Evolutionary conservation across 75 land plant species (phyloP).

Genomic region (Picea sitchensis): DNA sequence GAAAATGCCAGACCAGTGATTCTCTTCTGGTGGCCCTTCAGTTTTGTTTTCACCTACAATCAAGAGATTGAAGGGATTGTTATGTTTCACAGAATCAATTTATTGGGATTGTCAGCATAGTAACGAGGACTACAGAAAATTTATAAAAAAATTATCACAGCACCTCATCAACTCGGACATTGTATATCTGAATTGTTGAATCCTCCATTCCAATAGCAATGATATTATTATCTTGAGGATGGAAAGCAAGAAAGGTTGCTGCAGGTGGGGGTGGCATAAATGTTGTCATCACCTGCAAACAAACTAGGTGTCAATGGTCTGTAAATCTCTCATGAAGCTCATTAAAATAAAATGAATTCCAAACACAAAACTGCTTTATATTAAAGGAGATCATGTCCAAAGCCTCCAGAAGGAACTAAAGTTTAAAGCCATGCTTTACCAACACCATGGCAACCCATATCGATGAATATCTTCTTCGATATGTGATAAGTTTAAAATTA

Average conservation of each 20-base stretch:
- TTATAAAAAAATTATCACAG: not conserved
- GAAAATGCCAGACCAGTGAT: conserved; percentile 77
- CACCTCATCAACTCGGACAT: conserved; percentile 52
- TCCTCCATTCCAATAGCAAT: conserved; percentile 73
- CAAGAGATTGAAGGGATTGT: too few species aligned
- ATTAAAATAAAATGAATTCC: too few species aligned
- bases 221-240: conserved; percentile 59
- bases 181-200: conserved; percentile 55
- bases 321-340: too few species aligned
- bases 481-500: too few species aligned
- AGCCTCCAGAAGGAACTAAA: not conserved
- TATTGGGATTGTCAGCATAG: too few species aligned
- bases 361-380: not conserved
- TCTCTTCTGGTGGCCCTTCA: conserved; percentile 60
- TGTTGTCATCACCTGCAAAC: conserved; percentile 39
- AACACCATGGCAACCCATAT: too few species aligned
- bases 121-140: too few species aligned
- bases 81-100: too few species aligned
- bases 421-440: not conserved
- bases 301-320: too few species aligned
- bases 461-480: too few species aligned
- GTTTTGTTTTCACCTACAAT: conserved; percentile 37
- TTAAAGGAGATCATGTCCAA: not conserved
- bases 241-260: conserved; percentile 57
- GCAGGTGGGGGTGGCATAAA: conserved; percentile 68